Base-by-base conservation (phyloP, 148 eudicot species). In the Heliamphora exappendiculata region DNA sequence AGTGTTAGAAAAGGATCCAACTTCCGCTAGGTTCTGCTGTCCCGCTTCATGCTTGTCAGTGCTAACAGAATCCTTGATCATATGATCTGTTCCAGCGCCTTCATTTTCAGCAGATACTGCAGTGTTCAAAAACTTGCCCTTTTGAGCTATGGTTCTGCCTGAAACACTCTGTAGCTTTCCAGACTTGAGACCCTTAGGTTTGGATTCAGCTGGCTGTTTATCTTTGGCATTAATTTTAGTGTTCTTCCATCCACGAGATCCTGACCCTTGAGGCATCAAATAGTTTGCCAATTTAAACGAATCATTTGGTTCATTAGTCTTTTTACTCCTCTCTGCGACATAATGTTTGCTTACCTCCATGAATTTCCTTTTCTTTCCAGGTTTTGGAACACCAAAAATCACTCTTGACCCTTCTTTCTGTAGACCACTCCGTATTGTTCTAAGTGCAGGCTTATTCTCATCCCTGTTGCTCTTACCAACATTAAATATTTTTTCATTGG, bases 321-420 rank as follows among this genome's bases (percentile, higher is more conserved):
- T 94, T 47, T 67, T 82, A 79, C 78, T 84, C 59, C 73, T 74
- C 64, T 88, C 92, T 64, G 94, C 81, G 81, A 86, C 84, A 72
- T 82, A 89, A 76, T 95, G 98, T 82, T 89, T 92, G 88, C 99
- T 93, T 16, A 95, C 99, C 72, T 95, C 94, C 96, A 93, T 91
- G 67, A 93, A 93, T 74, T 93, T 95, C 66, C 87, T 85, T 70
- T 83, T 95, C 88, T 93, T 95, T 42, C 98, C 99, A 28, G 99
- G 99, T 81, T 87, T 93, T 24, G 99, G 99, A 62, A 95, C 88
- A 58, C 99, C 99, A 77, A 91, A 88, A 75, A 92, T 75, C 62
- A 89, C 93, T 83, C 85, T 85, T 22, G 93, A 85, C 44, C 91
- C 89, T 79, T 88, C 94, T 78, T 89, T 95, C 70, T 86, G 90